Conservation (phyloP, 495 filamentous ascomycete genomes). For the Neurospora hispaniola region DNA sequence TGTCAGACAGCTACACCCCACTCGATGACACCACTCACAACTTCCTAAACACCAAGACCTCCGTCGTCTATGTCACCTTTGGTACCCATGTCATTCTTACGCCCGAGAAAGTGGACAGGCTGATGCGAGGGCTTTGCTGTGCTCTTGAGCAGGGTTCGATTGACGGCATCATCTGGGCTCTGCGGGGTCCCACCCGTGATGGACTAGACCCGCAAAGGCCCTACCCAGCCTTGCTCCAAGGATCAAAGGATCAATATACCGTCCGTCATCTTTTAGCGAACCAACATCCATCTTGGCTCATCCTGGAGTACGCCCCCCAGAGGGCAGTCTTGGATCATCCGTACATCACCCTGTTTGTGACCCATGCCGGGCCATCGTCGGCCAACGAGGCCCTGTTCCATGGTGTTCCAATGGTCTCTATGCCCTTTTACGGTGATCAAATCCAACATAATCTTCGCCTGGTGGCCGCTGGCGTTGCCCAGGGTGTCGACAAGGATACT, state of each 20-base stretch:
- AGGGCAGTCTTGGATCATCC: conserved; percentile 23
- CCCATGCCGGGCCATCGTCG: conserved; percentile 25
- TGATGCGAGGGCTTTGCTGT: conserved; percentile 17
- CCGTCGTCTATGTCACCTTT: conserved; percentile 27
- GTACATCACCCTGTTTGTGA: conserved; percentile 22
- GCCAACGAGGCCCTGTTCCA: conserved; percentile 31
- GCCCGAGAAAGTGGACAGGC: conserved; percentile 12
- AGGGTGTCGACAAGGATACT: conserved; percentile 20
- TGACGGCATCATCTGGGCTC: conserved; percentile 31
- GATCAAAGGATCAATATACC: conserved; percentile 1
- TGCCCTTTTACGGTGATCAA: conserved; percentile 30
- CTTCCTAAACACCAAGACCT: conserved; percentile 16
- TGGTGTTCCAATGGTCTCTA: conserved; percentile 22
- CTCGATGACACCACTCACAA: conserved; percentile 10
- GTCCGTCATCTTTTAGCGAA: conserved; percentile 1
- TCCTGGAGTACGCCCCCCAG: conserved; percentile 10
- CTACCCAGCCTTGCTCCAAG: conserved; percentile 3
- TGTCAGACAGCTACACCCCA: conserved; percentile 19
- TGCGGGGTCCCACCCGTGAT: too few species aligned
- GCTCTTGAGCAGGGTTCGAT: conserved; percentile 18
- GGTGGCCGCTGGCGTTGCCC: conserved; percentile 18
- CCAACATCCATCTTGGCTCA: too few species aligned
- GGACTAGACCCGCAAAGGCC: too few species aligned
- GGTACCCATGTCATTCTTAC: conserved; percentile 26
- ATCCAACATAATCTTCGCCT: conserved; percentile 22